phyloP scores from a whole-genome alignment of 352 stramenopile genomes.

The Peronospora farinosa region DNA sequence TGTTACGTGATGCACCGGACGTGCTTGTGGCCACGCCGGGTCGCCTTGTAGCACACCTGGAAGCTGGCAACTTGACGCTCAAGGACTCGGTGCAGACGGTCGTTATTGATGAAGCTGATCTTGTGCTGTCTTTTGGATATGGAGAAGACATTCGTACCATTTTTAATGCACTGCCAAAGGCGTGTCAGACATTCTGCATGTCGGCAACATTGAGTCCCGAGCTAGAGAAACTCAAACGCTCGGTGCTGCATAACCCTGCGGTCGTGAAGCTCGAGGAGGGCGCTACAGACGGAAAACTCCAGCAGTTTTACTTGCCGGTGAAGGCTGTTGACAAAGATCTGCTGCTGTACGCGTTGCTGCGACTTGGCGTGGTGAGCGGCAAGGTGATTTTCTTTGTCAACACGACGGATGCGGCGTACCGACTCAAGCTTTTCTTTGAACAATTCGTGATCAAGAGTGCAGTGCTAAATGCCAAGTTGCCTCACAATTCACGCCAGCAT shows the following conservation, averaged over 20 bases:
- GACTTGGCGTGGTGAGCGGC: slow-evolving; percentile 94
- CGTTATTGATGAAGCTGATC: slow-evolving; percentile 98
- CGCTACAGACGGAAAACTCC: slow-evolving; percentile 84
- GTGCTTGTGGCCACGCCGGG: slow-evolving; percentile 93
- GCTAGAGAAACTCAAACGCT: slow-evolving; percentile 94
- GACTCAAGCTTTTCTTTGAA: slow-evolving; percentile 98
- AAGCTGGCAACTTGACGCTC: slow-evolving; percentile 71
- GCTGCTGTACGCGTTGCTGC: slow-evolving; percentile 97
- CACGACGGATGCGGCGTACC: slow-evolving; percentile 90
- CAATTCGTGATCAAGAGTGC: slow-evolving; percentile 97
- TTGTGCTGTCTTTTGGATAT: slow-evolving; percentile 97
- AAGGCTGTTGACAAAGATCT: slow-evolving; percentile 91
- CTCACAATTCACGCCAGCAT: slow-evolving; percentile 95
- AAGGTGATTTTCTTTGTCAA: slow-evolving; percentile 99
- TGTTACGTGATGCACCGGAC: slow-evolving; percentile 84
- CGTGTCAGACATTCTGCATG: slow-evolving; percentile 98
- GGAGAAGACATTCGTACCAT: slow-evolving; percentile 90
- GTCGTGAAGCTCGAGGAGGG: slow-evolving; percentile 95
- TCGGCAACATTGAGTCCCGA: slow-evolving; percentile 95
- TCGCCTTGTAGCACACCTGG: slow-evolving; percentile 88
- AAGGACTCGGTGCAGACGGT: slow-evolving; percentile 92
- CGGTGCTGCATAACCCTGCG: slow-evolving; percentile 94
- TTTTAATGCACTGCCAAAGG: slow-evolving; percentile 93
- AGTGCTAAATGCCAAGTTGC: slow-evolving; percentile 98
- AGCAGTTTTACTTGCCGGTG: slow-evolving; percentile 94